Conservation (phyloP, 768 basidiomycete species). For the Russula ochroleuca region DNA sequence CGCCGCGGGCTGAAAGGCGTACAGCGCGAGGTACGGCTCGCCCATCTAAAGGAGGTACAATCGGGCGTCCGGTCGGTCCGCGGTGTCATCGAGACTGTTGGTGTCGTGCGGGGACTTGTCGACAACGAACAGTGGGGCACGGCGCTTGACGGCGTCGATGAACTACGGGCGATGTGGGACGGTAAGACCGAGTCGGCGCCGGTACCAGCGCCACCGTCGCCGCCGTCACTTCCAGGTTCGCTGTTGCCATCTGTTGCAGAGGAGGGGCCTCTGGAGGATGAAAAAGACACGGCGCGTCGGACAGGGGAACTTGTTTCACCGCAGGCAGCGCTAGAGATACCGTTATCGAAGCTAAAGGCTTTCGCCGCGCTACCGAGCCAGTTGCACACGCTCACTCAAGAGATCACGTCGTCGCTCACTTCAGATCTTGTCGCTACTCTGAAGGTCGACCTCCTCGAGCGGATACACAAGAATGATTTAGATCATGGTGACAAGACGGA, state of each 20-base stretch:
- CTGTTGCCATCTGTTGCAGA: constrained; percentile 36
- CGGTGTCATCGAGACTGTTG: constrained; percentile 73
- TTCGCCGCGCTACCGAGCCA: constrained; percentile 73
- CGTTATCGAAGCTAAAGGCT: constrained; percentile 64
- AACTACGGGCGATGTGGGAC: constrained; percentile 58
- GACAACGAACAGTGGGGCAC: constrained; percentile 83
- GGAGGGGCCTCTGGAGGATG: constrained; percentile 26
- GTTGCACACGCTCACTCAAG: constrained; percentile 62
- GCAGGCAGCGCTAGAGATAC: constrained; percentile 34
- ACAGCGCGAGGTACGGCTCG: constrained; percentile 54
- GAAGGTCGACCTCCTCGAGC: constrained; percentile 57
- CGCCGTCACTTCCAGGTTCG: neutral
- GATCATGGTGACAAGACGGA: constrained; percentile 23
- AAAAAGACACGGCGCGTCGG: constrained; percentile 24
- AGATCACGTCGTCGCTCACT: constrained; percentile 74
- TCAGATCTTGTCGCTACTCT: constrained; percentile 72
- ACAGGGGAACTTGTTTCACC: constrained; percentile 14
- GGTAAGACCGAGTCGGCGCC: constrained; percentile 2
- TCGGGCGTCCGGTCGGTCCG: constrained; percentile 61
- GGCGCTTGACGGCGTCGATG: constrained; percentile 76
- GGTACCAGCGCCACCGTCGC: neutral
- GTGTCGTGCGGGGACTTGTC: constrained; percentile 68
- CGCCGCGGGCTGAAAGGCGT: constrained; percentile 77
- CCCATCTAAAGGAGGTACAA: constrained; percentile 54
- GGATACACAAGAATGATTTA: constrained; percentile 34